Evolutionary conservation across 192 early-diverging fungal species (phyloP), one percentile per base, ranked within the genome.

Genomic region (Coemansia sp.): DNA sequence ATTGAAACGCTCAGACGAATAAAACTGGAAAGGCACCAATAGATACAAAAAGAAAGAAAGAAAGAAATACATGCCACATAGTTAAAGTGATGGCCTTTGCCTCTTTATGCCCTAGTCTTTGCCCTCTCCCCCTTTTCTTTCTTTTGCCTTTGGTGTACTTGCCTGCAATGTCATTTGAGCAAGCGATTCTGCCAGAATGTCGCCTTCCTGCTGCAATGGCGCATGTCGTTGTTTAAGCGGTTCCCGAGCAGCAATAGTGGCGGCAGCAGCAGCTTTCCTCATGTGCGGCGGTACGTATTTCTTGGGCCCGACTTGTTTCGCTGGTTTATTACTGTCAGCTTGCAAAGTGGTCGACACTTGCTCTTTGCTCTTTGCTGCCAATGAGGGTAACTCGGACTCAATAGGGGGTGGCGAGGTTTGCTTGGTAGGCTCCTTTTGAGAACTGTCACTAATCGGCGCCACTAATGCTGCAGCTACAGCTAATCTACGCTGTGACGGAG

Each of bases 401-500:
- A 14, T 15, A 41, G 17, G 15, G 6, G 42, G 1, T 24, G 22
- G 11, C 2, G 46, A 0, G 2, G 46, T 47, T 47, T 24, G 46
- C 10, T 25, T 19, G 19, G 20, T 11, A 35, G 32, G 46, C 46
- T n/a, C n/a, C n/a, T n/a, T n/a, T n/a, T n/a, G n/a, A n/a, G n/a
- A n/a, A n/a, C n/a, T n/a, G n/a, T n/a, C n/a, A n/a, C n/a, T n/a
- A 35, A 35, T 35, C 7, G 2, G 32, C 3, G 32, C 32, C 32
- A 7, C 2, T 4, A 2, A 35, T 6, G 39, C 41, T 61, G 27
- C 4, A 45, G 27, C 19, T 37, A 27, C 29, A 15, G 15, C 25
- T 56, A 27, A 27, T 57, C 43, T 43, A 6, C 43, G 47, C 14
- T 45, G 68, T 4, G 75, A 42, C 17, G 75, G 75, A 15, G 75